Percentiles rank a stretch among this genome's conserved stretches.
These are phyloP conservation scores for Aechmea fasciata DNA, from an alignment of 176 grass and related monocot genomes.

Conservation along the genomic window DNA sequence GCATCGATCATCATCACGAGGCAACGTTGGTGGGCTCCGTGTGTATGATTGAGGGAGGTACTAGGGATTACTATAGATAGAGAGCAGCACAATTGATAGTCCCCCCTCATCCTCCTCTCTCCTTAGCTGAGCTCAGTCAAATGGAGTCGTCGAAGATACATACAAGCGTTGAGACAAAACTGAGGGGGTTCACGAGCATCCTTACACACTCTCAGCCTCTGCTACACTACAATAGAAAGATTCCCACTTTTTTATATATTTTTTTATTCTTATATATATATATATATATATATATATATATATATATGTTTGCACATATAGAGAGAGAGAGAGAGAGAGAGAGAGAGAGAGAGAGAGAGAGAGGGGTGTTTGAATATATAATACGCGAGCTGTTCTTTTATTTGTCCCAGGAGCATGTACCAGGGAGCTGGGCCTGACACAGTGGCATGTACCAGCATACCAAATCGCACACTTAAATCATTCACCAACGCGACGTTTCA, in stretches of 20 bases:
- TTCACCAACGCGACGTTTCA: conserved; percentile 29
- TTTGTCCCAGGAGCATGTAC: too few species aligned
- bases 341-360: too few species aligned
- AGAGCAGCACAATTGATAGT: conserved; percentile 1
- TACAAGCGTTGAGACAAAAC: conserved; percentile 26
- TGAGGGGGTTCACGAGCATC: conserved; percentile 26
- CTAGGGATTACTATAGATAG: background rate
- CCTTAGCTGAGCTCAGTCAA: too few species aligned
- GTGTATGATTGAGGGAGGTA: background rate
- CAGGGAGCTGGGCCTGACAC: too few species aligned
- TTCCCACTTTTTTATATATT: conserved; percentile 21
- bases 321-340: too few species aligned
- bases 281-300: too few species aligned
- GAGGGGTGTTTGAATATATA: too few species aligned
- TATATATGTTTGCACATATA: too few species aligned
- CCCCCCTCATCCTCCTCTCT: too few species aligned
- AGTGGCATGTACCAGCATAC: too few species aligned
- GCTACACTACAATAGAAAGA: conserved; percentile 14
- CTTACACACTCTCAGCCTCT: background rate
- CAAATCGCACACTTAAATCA: background rate
- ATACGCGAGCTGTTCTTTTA: too few species aligned
- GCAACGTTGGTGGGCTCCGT: background rate
- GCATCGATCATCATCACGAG: conserved; percentile 11
- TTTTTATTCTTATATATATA: too few species aligned
- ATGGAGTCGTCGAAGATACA: background rate